Conservation (phyloP, 352 stramenopile species). For the Globisporangium ultimum region DNA sequence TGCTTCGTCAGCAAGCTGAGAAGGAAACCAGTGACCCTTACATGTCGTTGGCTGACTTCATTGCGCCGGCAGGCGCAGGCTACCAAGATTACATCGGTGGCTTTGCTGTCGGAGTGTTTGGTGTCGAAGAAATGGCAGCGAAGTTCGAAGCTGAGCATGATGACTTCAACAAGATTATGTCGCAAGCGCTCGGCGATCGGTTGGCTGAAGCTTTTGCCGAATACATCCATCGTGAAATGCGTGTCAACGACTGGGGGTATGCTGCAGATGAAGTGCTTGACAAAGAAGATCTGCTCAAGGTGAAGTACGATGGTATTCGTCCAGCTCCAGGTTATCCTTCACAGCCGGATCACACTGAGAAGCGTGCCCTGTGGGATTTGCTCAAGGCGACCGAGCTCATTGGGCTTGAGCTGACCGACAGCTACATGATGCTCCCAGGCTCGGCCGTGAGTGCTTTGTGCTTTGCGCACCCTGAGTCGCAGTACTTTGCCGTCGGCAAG, state of each 20-base stretch:
- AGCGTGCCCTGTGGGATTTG: conserved; percentile 94
- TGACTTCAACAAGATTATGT: conserved; percentile 99
- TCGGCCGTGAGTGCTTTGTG: conserved; percentile 93
- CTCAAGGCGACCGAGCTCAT: conserved; percentile 93
- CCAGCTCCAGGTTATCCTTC: conserved; percentile 97
- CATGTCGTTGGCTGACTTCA: conserved; percentile 94
- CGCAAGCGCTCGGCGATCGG: conserved; percentile 79
- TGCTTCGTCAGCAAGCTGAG: conserved; percentile 96
- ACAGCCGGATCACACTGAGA: conserved; percentile 98
- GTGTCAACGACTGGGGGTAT: conserved; percentile 95
- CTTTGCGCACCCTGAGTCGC: conserved; percentile 93
- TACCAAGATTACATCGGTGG: conserved; percentile 71
- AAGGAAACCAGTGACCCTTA: conserved; percentile 95
- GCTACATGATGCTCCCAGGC: conserved; percentile 96
- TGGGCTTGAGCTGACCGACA: conserved; percentile 92
- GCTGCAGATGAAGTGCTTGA: conserved; percentile 88
- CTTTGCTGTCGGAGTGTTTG: conserved; percentile 96
- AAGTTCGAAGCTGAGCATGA: conserved; percentile 94
- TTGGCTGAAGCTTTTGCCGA: conserved; percentile 93
- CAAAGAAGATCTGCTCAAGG: conserved; percentile 94
- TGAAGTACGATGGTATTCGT: conserved; percentile 98
- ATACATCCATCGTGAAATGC: conserved; percentile 95
- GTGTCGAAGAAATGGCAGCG: conserved; percentile 90
- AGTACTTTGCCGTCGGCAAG: conserved; percentile 98
- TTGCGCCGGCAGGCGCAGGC: conserved; percentile 60